phyloP scores from a whole-genome alignment of 1,284 basidiomycete genomes.

The Mycosarcoma maydis region DNA sequence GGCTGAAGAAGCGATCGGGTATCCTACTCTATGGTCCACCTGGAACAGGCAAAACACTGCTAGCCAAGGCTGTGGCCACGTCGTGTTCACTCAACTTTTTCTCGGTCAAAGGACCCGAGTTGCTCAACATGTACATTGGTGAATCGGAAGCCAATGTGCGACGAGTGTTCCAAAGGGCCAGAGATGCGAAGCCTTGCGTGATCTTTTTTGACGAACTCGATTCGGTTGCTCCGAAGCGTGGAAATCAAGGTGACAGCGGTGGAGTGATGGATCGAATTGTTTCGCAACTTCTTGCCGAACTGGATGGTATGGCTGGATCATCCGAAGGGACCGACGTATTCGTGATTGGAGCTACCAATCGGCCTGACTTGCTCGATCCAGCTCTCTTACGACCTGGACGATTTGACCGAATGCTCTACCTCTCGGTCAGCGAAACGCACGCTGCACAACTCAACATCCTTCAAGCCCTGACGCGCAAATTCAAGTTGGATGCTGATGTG shows the following conservation, averaged over 20 bases:
- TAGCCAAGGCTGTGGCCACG: slow-evolving; percentile 76
- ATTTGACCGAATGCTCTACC: slow-evolving; percentile 96
- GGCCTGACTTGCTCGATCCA: slow-evolving; percentile 69
- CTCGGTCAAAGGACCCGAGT: slow-evolving; percentile 69
- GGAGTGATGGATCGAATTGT: slow-evolving; percentile 70
- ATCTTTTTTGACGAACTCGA: slow-evolving; percentile 70
- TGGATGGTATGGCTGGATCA: slow-evolving; percentile 69
- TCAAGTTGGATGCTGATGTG: slow-evolving; percentile 79
- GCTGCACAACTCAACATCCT: slow-evolving; percentile 87
- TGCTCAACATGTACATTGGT: slow-evolving; percentile 70
- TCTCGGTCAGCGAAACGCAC: slow-evolving; percentile 90
- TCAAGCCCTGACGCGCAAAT: slow-evolving; percentile 90
- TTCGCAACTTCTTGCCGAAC: slow-evolving; percentile 68
- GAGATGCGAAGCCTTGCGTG: slow-evolving; percentile 69
- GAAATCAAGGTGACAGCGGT: slow-evolving; percentile 70
- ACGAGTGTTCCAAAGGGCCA: slow-evolving; percentile 68
- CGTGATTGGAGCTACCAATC: slow-evolving; percentile 70
- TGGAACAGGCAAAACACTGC: slow-evolving; percentile 69
- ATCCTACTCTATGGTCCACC: slow-evolving; percentile 68
- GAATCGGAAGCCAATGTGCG: slow-evolving; percentile 70
- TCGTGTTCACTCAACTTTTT: slow-evolving; percentile 70
- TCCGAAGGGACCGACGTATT: slow-evolving; percentile 68
- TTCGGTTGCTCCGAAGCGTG: slow-evolving; percentile 69
- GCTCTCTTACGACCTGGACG: slow-evolving; percentile 70
- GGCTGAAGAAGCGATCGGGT: slow-evolving; percentile 94